Evolutionary conservation across 345 rosid genomes (phyloP), one percentile per base, ranked within the genome.

Genomic region (Fremontodendron californicum): DNA sequence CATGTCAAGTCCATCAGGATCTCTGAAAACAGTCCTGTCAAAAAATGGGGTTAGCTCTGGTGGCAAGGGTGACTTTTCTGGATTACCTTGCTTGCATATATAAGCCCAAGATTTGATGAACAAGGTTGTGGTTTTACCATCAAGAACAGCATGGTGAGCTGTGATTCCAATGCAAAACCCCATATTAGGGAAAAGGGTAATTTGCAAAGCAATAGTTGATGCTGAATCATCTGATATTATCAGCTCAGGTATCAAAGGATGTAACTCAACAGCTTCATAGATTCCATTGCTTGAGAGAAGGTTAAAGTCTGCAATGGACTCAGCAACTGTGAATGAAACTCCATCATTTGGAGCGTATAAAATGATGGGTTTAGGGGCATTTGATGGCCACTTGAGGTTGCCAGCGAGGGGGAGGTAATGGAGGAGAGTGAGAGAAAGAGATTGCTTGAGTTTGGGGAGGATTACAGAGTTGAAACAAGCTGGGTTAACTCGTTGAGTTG

Each of bases 351-450:
- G 77, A 45, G 64, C 23, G 80, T 77, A 84, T n/a, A 60, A 9
- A 55, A 85, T 74, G 67, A 37, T 0, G n/a, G 88, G 86, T 35
- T 78, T 79, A 0, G 57, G 29, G 12, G 81, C 66, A 18, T 9
- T 27, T 2, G 76, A 12, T 2, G 82, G 75, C 88, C 84, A 82
- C 1, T 39, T 11, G 75, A 88, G 75, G 74, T 77, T 55, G 0
- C 89, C 88, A 3, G 87, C 81, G 42, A 85, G 68, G 19, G 87
- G 89, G 65, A 79, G 87, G 75, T 77, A 83, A 76, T 82, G 83
- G 16, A 68, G 40, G 77, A 88, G 90, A 3, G 78, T 58, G 6
- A 68, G 33, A 2, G 88, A 81, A 1, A 83, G 78, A 3, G 86
- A 83, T 10, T 33, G 52, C 35, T 77, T 76, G 31, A 85, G 84